A percentile compares a stretch with the other conserved stretches of the same genome.
Conservation (phyloP, 2,329 filamentous ascomycete species). For the Trichoderma polysporum region DNA sequence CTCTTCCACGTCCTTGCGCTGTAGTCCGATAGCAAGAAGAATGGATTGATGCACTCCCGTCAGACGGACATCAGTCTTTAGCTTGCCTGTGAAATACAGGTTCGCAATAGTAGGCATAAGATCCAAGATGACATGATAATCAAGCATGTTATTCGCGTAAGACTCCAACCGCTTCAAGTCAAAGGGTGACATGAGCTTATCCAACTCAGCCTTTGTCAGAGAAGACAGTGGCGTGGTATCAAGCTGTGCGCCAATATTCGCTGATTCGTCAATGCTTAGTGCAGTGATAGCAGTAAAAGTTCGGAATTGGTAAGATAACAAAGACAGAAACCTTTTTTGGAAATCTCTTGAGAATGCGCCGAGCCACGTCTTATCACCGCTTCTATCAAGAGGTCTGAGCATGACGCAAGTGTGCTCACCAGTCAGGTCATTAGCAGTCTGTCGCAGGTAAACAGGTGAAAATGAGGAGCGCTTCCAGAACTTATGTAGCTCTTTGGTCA, state of each 20-base stretch:
- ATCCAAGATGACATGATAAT: conserved; percentile 96
- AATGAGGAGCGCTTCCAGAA: conserved; percentile 95
- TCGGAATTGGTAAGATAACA: conserved; percentile 91
- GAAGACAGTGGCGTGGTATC: conserved; percentile 52
- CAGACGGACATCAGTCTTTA: conserved; percentile 67
- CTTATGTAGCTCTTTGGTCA: conserved; percentile 83
- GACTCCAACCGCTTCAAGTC: conserved; percentile 93
- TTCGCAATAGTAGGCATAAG: conserved; percentile 79
- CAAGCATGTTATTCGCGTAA: conserved; percentile 94
- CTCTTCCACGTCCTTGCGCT: conserved; percentile 81
- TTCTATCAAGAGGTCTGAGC: conserved; percentile 73
- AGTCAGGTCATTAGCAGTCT: conserved; percentile 94
- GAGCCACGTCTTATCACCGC: conserved; percentile 77
- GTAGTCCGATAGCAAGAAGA: conserved; percentile 84
- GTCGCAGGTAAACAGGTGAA: conserved; percentile 86
- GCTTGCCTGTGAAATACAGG: conserved; percentile 79
- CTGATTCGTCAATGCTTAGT: conserved; percentile 84
- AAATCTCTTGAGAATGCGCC: conserved; percentile 91
- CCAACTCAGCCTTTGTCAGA: conserved; percentile 73
- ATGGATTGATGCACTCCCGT: conserved; percentile 83
- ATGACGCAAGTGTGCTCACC: conserved; percentile 98
- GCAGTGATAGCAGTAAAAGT: conserved; percentile 75
- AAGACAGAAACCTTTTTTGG: conserved; percentile 85
- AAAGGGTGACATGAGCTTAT: conserved; percentile 78
- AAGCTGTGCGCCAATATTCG: conserved; percentile 67